Evolutionary conservation across 352 stramenopile genomes (phyloP).

Genomic region (Aphanomyces stellatus): DNA sequence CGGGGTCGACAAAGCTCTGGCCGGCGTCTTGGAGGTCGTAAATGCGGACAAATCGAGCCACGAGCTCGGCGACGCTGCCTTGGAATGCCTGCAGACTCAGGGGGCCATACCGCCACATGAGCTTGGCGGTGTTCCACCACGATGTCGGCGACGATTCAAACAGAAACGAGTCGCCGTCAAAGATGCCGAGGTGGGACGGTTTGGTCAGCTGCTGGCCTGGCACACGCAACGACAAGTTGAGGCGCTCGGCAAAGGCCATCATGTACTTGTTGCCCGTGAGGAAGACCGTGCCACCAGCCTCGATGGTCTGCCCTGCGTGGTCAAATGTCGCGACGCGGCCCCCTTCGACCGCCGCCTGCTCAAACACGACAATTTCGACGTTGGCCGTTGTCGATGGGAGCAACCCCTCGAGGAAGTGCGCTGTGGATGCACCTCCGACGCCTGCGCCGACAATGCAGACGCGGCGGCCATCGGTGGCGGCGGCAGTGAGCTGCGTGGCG

Average conservation of each 20-base stretch:
- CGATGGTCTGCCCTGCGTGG: slow-evolving; percentile 14
- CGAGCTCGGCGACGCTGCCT: not conserved
- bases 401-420: slow-evolving; percentile 11
- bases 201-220: not conserved
- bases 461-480: not conserved
- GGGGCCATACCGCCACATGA: slow-evolving; percentile 24
- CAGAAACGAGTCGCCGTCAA: slow-evolving; percentile 23
- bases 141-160: slow-evolving; percentile 16
- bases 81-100: slow-evolving; percentile 3
- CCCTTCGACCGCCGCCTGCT: slow-evolving; percentile 11
- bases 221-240: slow-evolving; percentile 9
- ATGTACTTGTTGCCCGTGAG: slow-evolving; percentile 24
- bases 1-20: not conserved
- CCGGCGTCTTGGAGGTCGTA: slow-evolving; percentile 10
- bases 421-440: slow-evolving; percentile 19
- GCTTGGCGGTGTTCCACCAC: slow-evolving; percentile 12
- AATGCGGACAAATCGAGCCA: slow-evolving; percentile 10
- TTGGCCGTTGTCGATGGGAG: not conserved
- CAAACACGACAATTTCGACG: slow-evolving; percentile 22
- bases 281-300: slow-evolving; percentile 24
- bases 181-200: slow-evolving; percentile 17
- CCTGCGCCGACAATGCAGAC: slow-evolving; percentile 23
- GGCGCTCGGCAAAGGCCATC: slow-evolving; percentile 14
- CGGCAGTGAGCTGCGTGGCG: too few species aligned
- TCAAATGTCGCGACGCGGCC: slow-evolving; percentile 20